Evolutionary conservation across 1,139 yeast genomes (phyloP).

Genomic region (Blastobotrys raffinosifermentans): DNA sequence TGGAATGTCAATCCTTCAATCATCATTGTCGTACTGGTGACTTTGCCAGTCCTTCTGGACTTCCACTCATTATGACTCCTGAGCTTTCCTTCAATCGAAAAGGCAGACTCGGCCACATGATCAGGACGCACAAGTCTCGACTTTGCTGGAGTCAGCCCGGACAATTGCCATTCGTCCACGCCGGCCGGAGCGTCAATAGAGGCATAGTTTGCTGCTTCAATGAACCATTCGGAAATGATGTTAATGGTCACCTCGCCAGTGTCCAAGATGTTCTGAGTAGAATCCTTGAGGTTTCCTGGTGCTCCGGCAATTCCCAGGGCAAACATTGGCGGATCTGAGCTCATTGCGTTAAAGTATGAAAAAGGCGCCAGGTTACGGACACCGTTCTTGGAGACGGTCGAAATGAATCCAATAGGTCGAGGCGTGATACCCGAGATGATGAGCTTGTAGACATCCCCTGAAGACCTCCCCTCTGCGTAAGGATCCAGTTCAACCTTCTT

Average conservation of each 20-base stretch:
- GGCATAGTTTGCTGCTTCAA: slow-evolving; percentile 57
- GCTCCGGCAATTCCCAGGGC: slow-evolving; percentile 44
- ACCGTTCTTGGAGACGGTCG: slow-evolving; percentile 44
- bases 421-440: slow-evolving; percentile 49
- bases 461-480: slow-evolving; percentile 37
- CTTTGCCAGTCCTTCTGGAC: slow-evolving; percentile 37
- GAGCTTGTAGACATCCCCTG: slow-evolving; percentile 45
- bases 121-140: slow-evolving; percentile 47
- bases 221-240: slow-evolving; percentile 57
- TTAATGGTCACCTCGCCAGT: slow-evolving; percentile 52
- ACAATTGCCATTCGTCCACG: slow-evolving; percentile 50
- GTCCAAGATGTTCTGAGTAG: slow-evolving; percentile 44
- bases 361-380: slow-evolving; percentile 51
- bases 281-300: slow-evolving; percentile 42
- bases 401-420: slow-evolving; percentile 54
- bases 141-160: slow-evolving; percentile 48
- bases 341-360: slow-evolving; percentile 47
- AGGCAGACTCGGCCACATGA: slow-evolving; percentile 57
- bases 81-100: slow-evolving; percentile 52
- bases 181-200: slow-evolving; percentile 44
- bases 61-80: slow-evolving; percentile 42
- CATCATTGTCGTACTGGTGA: slow-evolving; percentile 40
- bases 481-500: slow-evolving; percentile 48
- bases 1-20: slow-evolving; percentile 56
- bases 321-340: slow-evolving; percentile 58